A percentile compares a stretch with the other conserved stretches of the same genome.
phyloP scores from a whole-genome alignment of 495 filamentous ascomycete genomes.

The Penicillium bialowiezense region DNA sequence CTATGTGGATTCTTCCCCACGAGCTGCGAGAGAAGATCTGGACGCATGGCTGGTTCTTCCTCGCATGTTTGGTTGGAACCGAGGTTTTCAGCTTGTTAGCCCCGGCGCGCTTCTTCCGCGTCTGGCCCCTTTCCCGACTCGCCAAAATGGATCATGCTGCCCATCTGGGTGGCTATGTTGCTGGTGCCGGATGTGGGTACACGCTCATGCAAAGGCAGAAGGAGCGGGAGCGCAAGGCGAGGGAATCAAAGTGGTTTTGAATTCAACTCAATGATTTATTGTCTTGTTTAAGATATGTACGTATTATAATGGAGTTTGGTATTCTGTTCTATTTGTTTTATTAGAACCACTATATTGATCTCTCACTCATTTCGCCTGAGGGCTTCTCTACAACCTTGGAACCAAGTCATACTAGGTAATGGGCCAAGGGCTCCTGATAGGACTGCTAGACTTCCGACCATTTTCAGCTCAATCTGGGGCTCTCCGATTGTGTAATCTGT shows the following conservation, averaged over 20 bases:
- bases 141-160: conserved; percentile 60
- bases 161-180: conserved; percentile 67
- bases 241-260: conserved; percentile 17
- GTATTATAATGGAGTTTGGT: too few species aligned
- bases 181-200: conserved; percentile 43
- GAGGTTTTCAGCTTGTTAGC: conserved; percentile 37
- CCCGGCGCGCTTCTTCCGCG: conserved; percentile 19
- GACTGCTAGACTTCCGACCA: too few species aligned
- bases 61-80: conserved; percentile 35
- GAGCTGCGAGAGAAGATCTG: conserved; percentile 34
- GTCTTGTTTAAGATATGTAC: not conserved
- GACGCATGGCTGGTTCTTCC: conserved; percentile 35
- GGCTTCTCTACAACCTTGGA: too few species aligned
- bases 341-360: too few species aligned
- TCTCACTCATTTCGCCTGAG: too few species aligned
- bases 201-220: conserved; percentile 20
- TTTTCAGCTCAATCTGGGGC: too few species aligned
- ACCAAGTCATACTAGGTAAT: too few species aligned
- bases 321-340: too few species aligned
- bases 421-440: too few species aligned
- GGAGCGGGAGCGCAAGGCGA: conserved; percentile 16
- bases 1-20: conserved; percentile 40
- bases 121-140: conserved; percentile 24
- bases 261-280: not conserved
- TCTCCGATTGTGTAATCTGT: too few species aligned